Percentiles rank a stretch among this genome's conserved stretches.
phyloP scores from a whole-genome alignment of 805 yeast species.

The Candida pini region DNA sequence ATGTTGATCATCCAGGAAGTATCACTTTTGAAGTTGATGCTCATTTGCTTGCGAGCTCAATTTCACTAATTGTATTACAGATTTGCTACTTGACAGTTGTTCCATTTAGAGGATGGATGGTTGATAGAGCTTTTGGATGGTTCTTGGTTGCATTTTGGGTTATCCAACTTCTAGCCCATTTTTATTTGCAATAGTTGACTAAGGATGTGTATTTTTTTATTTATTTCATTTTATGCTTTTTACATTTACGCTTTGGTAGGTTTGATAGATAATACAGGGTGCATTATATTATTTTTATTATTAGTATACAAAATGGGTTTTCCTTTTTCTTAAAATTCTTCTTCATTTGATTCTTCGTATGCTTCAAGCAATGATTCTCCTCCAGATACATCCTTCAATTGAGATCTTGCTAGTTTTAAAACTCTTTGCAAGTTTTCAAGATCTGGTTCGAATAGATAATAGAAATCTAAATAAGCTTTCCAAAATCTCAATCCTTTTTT shows the following conservation, averaged over 20 bases:
- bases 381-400: neutral
- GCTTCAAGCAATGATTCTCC: neutral
- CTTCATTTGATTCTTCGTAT: neutral
- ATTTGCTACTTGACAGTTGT: conserved; percentile 33
- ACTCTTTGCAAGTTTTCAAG: conserved; percentile 4
- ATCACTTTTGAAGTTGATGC: conserved; percentile 34
- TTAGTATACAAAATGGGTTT: neutral
- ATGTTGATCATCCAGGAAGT: conserved; percentile 7
- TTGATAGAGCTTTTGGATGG: conserved; percentile 37
- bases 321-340: neutral
- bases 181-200: conserved; percentile 8
- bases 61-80: conserved; percentile 36
- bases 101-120: conserved; percentile 42
- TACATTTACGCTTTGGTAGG: neutral
- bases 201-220: neutral
- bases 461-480: conserved; percentile 20
- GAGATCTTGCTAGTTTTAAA: conserved; percentile 3
- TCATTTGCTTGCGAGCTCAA: conserved; percentile 33
- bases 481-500: conserved; percentile 19
- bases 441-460: conserved; percentile 13
- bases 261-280: no score
- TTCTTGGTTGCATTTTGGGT: conserved; percentile 29
- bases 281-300: no score
- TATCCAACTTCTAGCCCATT: conserved; percentile 13
- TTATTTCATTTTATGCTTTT: neutral